These are phyloP conservation scores for Sapria himalayana DNA, from an alignment of 345 rosid genomes.

Conservation along the genomic window DNA sequence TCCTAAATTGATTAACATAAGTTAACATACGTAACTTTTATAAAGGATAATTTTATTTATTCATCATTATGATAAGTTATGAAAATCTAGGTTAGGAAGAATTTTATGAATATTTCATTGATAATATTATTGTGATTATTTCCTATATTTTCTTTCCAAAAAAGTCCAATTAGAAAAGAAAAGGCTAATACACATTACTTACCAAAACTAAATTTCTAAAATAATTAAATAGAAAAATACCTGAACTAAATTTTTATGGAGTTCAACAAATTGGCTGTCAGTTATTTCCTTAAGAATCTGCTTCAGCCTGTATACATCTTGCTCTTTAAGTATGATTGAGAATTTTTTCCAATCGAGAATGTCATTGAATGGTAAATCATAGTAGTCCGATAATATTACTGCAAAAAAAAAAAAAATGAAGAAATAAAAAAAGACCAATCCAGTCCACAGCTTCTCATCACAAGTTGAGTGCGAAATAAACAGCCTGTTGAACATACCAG, in stretches of 20 bases:
- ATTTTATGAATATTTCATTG: too few species aligned
- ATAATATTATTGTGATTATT: too few species aligned
- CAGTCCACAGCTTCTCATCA: background rate
- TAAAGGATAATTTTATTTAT: too few species aligned
- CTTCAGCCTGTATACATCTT: constrained; percentile 59
- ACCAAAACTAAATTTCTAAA: too few species aligned
- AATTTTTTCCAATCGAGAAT: constrained; percentile 60
- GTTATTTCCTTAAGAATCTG: constrained; percentile 57
- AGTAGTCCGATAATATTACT: constrained; percentile 74
- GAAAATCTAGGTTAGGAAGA: too few species aligned
- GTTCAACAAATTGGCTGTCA: constrained; percentile 33
- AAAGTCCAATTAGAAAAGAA: too few species aligned
- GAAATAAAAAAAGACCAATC: constrained; percentile 6
- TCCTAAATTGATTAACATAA: too few species aligned
- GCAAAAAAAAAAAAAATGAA: constrained; percentile 14
- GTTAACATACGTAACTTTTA: too few species aligned
- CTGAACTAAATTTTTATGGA: constrained; percentile 67
- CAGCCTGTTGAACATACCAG: constrained; percentile 64
- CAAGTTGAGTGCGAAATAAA: background rate
- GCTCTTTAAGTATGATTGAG: constrained; percentile 48
- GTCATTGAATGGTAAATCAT: constrained; percentile 87
- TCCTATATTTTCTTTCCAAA: too few species aligned
- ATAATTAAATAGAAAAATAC: too few species aligned
- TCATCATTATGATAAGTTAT: too few species aligned
- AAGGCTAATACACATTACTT: too few species aligned